Base-by-base conservation (phyloP, 192 early-diverging fungal genomes). In the Coemansia sp. region DNA sequence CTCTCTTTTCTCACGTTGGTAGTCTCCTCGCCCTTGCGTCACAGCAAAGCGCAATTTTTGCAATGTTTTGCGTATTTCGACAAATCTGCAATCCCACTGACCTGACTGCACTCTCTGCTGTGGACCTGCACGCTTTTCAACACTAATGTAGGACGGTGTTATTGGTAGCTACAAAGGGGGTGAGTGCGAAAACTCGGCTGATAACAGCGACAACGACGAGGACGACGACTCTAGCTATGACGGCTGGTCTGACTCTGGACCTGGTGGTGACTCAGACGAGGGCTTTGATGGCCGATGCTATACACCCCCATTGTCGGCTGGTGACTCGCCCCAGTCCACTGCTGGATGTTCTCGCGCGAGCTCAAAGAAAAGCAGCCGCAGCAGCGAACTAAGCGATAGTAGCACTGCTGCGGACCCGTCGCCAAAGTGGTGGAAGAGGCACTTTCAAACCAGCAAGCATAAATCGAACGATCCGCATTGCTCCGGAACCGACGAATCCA, bases 211-310 rank as follows among this genome's bases (percentile, higher is more conserved):
- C 17, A 7, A 36, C 17, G 55, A 57, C n/a, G 55, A 57, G 5
- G 55, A 57, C 35, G 49, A 62, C 34, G 52, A 67, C 33, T 35
- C 53, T 11, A 58, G 62, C 68, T 66, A 66, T 19, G 65, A 61
- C 34, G 58, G 55, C 10, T 65, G 45, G 20, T 71, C 68, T 3
- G 77, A 74, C 6, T 46, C 38, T 34, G 69, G 60, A 4, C 50
- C 62, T 0, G 63, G 50, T 33, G 52, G 59, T 43, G 66, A 68
- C 49, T 70, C 69, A 0, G 77, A 74, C 19, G 69, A 74, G 19
- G 77, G 77, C 0, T 80, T 80, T 62, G 77, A 74, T 34, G 77
- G 72, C 9, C 65, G 70, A 33, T 80, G 77, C 53, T 43, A 52
- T 52, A 52, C 49, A 11, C 49, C 46, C 5, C 41, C 32, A 9